phyloP scores from a whole-genome alignment of 345 rosid genomes.

The Corchorus olitorius region DNA sequence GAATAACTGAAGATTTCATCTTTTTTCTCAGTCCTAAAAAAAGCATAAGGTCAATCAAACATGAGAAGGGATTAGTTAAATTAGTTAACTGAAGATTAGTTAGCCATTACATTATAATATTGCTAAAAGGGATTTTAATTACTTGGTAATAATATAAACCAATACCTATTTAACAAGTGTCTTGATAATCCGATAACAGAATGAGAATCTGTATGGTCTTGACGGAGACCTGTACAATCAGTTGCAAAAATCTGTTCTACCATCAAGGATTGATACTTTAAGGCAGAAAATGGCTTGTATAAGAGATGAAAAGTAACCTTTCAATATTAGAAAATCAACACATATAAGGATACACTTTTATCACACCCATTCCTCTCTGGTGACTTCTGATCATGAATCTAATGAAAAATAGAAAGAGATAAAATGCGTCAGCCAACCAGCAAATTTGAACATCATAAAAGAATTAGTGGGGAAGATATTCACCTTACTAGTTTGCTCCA shows the following conservation, averaged over 20 bases:
- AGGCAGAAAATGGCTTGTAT: constrained; percentile 21
- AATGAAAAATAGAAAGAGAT: constrained; percentile 26
- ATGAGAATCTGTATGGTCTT: constrained; percentile 46
- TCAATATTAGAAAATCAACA: constrained; percentile 12
- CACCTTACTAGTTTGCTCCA: constrained; percentile 92
- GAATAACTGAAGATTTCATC: constrained; percentile 44
- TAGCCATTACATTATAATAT: not conserved
- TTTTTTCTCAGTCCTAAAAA: constrained; percentile 45
- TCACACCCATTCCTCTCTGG: constrained; percentile 52
- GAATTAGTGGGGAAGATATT: constrained; percentile 21
- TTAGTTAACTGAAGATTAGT: not conserved
- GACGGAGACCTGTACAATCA: constrained; percentile 43
- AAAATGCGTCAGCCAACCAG: constrained; percentile 29
- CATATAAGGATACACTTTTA: constrained; percentile 65
- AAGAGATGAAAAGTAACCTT: not conserved
- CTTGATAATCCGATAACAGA: constrained; percentile 70
- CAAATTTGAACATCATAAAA: constrained; percentile 20
- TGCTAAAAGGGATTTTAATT: constrained; percentile 2
- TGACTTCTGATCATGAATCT: constrained; percentile 79
- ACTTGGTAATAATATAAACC: not conserved
- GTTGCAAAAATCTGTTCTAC: constrained; percentile 51
- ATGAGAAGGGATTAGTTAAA: constrained; percentile 3
- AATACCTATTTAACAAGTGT: constrained; percentile 73
- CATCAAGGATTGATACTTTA: constrained; percentile 53
- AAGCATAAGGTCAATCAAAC: constrained; percentile 5